phyloP scores from a whole-genome alignment of 176 grass and related monocot species.

The Pharus latifolius region DNA sequence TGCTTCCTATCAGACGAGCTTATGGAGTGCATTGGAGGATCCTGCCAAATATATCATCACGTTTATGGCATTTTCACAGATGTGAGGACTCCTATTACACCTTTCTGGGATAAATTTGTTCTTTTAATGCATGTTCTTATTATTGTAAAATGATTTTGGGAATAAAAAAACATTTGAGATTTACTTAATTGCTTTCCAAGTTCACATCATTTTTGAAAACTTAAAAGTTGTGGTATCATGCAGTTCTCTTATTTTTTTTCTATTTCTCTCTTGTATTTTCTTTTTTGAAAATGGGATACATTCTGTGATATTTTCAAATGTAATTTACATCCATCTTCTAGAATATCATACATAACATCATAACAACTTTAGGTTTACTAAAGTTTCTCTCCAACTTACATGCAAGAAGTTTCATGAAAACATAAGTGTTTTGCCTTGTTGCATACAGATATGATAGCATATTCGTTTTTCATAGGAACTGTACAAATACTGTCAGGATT shows the following conservation, averaged over 20 bases:
- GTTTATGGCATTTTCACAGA: constrained; percentile 61
- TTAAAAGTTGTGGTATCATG: no score
- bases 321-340: not conserved
- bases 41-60: constrained; percentile 57
- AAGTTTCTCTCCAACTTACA: not conserved
- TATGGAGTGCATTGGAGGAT: constrained; percentile 59
- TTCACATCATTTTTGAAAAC: not conserved
- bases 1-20: constrained; percentile 32
- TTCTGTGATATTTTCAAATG: not conserved
- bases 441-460: not conserved
- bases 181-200: not conserved
- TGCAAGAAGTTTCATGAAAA: not conserved
- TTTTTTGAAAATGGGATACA: not conserved
- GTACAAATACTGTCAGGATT: not conserved
- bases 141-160: not conserved
- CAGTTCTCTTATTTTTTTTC: not conserved
- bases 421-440: not conserved
- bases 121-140: not conserved
- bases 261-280: not conserved
- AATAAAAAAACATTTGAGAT: not conserved
- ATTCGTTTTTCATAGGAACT: not conserved
- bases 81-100: constrained; percentile 36
- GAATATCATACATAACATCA: not conserved
- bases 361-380: not conserved
- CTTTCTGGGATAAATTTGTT: not conserved